phyloP scores from a whole-genome alignment of 1,284 basidiomycete species.

The Leccinum griseonigrum region DNA sequence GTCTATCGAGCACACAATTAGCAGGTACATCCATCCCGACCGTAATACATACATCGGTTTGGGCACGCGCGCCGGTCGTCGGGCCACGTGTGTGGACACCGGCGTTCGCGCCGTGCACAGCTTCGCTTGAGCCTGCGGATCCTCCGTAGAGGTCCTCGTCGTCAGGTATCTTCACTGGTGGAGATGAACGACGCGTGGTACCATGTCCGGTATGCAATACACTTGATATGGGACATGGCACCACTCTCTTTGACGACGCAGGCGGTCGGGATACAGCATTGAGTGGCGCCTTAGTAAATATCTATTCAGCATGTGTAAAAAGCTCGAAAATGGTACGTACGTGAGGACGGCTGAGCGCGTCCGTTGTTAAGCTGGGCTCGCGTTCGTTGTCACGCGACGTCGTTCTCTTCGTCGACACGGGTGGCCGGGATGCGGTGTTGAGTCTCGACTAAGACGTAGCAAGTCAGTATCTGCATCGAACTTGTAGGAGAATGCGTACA shows the following conservation, averaged over 20 bases:
- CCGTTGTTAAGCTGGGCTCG: background rate
- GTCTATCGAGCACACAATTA: background rate
- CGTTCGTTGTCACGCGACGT: background rate
- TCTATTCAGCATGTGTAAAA: background rate
- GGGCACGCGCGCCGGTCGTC: background rate
- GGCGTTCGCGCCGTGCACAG: background rate
- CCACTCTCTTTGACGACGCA: background rate
- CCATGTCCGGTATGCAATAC: background rate
- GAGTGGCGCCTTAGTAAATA: background rate
- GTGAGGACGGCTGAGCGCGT: background rate
- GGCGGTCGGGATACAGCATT: background rate
- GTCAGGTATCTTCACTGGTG: background rate
- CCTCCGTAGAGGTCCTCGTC: background rate
- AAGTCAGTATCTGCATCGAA: background rate
- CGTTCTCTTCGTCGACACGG: background rate
- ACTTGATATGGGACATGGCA: background rate
- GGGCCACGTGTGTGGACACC: background rate
- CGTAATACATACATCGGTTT: background rate
- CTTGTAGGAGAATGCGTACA: background rate
- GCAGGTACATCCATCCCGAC: background rate
- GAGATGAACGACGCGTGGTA: background rate
- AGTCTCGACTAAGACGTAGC: background rate
- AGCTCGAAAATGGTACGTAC: background rate
- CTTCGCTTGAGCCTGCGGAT: background rate
- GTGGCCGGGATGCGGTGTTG: background rate